A percentile compares a stretch with the other conserved stretches of the same genome.
These are phyloP conservation scores for Aquilaria sinensis DNA, from an alignment of 345 rosid species.

Conservation along the genomic window DNA sequence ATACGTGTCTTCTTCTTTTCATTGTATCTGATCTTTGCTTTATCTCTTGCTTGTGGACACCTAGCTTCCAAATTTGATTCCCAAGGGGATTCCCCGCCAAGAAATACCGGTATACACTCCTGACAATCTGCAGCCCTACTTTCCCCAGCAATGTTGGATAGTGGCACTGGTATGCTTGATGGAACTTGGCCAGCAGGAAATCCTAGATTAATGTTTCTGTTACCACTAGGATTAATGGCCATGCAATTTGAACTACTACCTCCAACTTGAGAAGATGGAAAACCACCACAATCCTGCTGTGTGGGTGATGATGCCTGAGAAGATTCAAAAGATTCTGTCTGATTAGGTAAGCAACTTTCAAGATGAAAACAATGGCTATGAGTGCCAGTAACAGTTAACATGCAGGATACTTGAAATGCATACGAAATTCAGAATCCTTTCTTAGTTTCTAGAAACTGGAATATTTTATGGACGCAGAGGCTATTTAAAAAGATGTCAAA, in stretches of 20 bases:
- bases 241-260: constrained; percentile 23
- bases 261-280: constrained; percentile 30
- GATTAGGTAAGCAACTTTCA: not conserved
- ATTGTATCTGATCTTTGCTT: constrained; percentile 78
- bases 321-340: not conserved
- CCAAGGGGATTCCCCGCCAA: constrained; percentile 67
- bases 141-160: constrained; percentile 64
- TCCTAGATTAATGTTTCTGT: constrained; percentile 38
- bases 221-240: constrained; percentile 36
- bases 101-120: constrained; percentile 51
- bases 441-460: no score
- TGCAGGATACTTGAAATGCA: not conserved
- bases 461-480: no score
- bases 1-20: constrained; percentile 69
- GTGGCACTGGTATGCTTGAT: constrained; percentile 50
- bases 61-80: constrained; percentile 54
- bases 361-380: not conserved
- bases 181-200: constrained; percentile 47
- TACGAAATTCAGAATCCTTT: no score
- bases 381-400: not conserved
- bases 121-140: constrained; percentile 53
- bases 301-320: constrained; percentile 47
- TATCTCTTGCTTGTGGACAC: constrained; percentile 61
- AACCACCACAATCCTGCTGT: constrained; percentile 32
- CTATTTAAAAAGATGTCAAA: no score